phyloP scores from a whole-genome alignment of 2,329 filamentous ascomycete genomes.

The Reticulascus tulasneorum region DNA sequence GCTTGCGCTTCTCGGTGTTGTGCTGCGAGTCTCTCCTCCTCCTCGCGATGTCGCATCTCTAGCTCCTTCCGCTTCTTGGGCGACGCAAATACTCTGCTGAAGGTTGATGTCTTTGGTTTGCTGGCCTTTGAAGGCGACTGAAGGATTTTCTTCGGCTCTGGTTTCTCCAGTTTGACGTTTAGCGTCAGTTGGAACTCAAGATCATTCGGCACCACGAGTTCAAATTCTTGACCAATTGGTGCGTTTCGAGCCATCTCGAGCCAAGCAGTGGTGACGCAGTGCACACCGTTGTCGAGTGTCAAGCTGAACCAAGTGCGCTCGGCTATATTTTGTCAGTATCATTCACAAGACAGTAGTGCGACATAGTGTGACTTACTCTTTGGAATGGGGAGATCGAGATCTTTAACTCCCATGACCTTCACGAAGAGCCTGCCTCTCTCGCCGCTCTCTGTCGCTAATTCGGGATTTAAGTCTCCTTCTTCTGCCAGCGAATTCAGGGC shows the following conservation, averaged over 20 bases:
- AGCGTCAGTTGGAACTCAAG: conserved; percentile 98
- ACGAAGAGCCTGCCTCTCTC: conserved; percentile 92
- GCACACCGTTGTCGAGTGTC: conserved; percentile 95
- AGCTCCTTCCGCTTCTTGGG: conserved; percentile 96
- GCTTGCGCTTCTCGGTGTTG: conserved; percentile 62
- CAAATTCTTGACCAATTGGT: conserved; percentile 96
- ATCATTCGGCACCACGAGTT: conserved; percentile 93
- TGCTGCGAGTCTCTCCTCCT: conserved; percentile 68
- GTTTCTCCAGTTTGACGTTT: conserved; percentile 89
- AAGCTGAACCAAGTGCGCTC: conserved; percentile 93
- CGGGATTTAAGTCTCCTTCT: conserved; percentile 56
- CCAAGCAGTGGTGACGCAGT: conserved; percentile 96
- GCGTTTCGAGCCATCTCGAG: conserved; percentile 87
- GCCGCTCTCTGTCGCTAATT: conserved; percentile 64
- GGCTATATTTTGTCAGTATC: conserved; percentile 45
- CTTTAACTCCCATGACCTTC: conserved; percentile 97
- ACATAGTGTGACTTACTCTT: conserved; percentile 64
- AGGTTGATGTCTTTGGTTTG: conserved; percentile 77
- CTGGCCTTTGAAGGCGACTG: conserved; percentile 57
- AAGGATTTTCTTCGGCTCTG: conserved; percentile 52
- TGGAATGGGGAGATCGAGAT: conserved; percentile 85
- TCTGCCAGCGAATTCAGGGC: conserved; percentile 65
- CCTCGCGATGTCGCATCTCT: conserved; percentile 77
- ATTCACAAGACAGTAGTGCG: conserved; percentile 17
- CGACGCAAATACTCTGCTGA: conserved; percentile 88